Evolutionary conservation across 129 eudicot species (phyloP).

Genomic region (Flaveria trinervia): DNA sequence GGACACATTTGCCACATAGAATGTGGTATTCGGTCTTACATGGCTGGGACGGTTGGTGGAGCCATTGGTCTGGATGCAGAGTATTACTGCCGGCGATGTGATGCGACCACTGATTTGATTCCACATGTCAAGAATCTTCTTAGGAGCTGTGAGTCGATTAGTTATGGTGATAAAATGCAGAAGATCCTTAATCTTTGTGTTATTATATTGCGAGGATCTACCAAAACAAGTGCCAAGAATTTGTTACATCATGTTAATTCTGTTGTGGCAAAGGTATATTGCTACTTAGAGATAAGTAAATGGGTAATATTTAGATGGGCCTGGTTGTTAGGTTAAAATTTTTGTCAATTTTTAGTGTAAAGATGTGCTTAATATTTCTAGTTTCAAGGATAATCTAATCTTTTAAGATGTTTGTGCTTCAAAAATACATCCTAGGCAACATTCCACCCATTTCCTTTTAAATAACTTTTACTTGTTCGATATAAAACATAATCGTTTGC

Average conservation of each 20-base stretch:
- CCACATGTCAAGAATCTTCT: conserved; percentile 54
- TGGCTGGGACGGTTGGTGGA: conserved; percentile 97
- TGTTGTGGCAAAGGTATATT: conserved; percentile 62
- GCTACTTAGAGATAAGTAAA: neutral
- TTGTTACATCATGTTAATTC: conserved; percentile 51
- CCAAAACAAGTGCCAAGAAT: conserved; percentile 46
- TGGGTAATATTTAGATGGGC: neutral
- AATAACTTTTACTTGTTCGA: neutral
- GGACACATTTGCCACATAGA: conserved; percentile 78
- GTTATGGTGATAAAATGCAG: conserved; percentile 46
- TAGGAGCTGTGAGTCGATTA: conserved; percentile 45
- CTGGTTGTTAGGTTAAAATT: neutral
- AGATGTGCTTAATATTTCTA: neutral
- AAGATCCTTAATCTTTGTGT: conserved; percentile 55
- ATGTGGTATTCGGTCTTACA: conserved; percentile 71
- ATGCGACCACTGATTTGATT: conserved; percentile 71
- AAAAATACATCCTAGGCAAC: neutral
- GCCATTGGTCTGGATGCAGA: conserved; percentile 74
- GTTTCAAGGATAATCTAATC: neutral
- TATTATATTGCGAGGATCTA: conserved; percentile 61
- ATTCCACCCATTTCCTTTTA: neutral
- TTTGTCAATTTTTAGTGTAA: neutral
- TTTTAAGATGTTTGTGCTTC: neutral
- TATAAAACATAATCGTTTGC: neutral
- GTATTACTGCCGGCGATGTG: conserved; percentile 89